Conservation (phyloP, 78 protist species). For the Dictyostelium discoideum region DNA sequence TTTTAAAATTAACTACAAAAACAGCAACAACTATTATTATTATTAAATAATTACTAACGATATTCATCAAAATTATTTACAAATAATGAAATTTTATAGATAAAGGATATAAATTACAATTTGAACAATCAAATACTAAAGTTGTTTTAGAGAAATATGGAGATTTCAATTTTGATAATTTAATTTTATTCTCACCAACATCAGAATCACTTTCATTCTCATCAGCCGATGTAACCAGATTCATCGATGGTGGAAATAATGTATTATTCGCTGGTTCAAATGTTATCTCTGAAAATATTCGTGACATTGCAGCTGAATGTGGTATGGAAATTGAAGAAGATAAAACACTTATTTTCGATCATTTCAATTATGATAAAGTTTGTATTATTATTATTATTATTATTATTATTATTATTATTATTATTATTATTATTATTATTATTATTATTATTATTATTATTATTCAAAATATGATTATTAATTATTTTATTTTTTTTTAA, state of each 20-base stretch:
- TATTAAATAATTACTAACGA: too few relatives aligned
- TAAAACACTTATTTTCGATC: constrained; percentile 81
- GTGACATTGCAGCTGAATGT: constrained; percentile 84
- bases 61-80: too few relatives aligned
- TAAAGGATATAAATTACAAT: constrained; percentile 72
- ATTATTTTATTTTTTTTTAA: too few relatives aligned
- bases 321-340: constrained; percentile 88
- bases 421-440: background rate
- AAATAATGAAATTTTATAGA: background rate
- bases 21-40: too few relatives aligned
- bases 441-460: background rate
- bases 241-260: constrained; percentile 85
- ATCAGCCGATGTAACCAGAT: constrained; percentile 34
- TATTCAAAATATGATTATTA: too few relatives aligned
- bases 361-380: constrained; percentile 77
- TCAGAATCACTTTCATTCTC: constrained; percentile 76
- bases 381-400: background rate
- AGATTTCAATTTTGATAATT: constrained; percentile 74
- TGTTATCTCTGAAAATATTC: constrained; percentile 76
- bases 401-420: background rate
- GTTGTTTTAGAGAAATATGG: constrained; percentile 67
- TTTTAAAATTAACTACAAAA: too few relatives aligned
- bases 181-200: constrained; percentile 80
- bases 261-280: constrained; percentile 82
- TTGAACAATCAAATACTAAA: constrained; percentile 15